Conservation (phyloP, 1,139 yeast species). For the Candida tropicalis region DNA sequence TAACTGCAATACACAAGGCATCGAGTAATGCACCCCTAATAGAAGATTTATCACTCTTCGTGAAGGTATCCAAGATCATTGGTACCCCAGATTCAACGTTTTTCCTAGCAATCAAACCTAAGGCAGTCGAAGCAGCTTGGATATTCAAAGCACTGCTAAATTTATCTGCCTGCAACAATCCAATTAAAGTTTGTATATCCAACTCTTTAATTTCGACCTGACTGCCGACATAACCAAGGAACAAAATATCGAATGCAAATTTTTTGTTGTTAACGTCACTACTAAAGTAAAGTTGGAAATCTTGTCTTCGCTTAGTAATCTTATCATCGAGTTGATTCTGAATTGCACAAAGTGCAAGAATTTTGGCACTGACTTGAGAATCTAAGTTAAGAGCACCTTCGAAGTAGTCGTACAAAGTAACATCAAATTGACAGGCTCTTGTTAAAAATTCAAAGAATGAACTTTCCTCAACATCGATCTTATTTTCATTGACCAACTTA, state of each 20-base stretch:
- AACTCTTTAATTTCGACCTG: constrained; percentile 12
- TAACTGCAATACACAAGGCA: constrained; percentile 29
- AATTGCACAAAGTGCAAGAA: constrained; percentile 45
- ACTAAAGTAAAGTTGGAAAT: constrained; percentile 29
- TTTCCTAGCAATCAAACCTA: constrained; percentile 45
- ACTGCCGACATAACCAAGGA: constrained; percentile 49
- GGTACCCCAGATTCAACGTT: constrained; percentile 10
- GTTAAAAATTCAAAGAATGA: constrained; percentile 17
- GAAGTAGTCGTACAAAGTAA: constrained; percentile 15
- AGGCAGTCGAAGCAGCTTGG: constrained; percentile 52
- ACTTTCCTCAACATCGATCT: constrained; percentile 14
- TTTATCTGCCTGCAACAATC: constrained; percentile 11
- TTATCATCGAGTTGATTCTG: constrained; percentile 31
- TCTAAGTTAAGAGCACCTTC: constrained; percentile 19
- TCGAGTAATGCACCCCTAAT: constrained; percentile 31
- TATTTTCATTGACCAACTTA: constrained; percentile 17
- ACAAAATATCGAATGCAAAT: constrained; percentile 35
- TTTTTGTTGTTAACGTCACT: constrained; percentile 19
- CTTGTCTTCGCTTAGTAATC: constrained; percentile 31
- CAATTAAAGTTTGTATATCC: constrained; percentile 12
- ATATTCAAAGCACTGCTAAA: constrained; percentile 40
- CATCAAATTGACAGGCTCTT: constrained; percentile 10
- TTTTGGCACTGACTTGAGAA: constrained; percentile 32
- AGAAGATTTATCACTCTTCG: constrained; percentile 20
- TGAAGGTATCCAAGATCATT: constrained; percentile 12